Percentiles rank a stretch among this genome's conserved stretches.
Evolutionary conservation across 2,329 filamentous ascomycete genomes (phyloP).

Genomic region (Apiospora malaysiana): DNA sequence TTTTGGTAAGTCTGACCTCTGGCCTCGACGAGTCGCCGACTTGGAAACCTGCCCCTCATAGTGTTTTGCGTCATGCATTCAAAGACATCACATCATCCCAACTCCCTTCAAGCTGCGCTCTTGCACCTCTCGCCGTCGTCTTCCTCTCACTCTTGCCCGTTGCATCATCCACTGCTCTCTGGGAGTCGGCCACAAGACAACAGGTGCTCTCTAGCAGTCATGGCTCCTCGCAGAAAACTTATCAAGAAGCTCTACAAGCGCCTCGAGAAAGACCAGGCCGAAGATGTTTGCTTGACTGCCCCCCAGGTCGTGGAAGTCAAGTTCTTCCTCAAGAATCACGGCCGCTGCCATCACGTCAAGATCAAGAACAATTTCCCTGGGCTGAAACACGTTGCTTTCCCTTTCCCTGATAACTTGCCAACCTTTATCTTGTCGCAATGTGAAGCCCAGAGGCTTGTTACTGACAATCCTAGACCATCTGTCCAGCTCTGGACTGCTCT

Average conservation of each 20-base stretch:
- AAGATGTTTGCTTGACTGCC: constrained; percentile 33
- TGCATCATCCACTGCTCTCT: constrained; percentile 21
- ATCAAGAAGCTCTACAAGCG: constrained; percentile 29
- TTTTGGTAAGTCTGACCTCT: constrained; percentile 36
- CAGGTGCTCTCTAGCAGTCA: constrained; percentile 8
- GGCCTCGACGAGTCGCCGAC: neutral
- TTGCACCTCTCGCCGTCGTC: neutral
- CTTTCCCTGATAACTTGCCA: constrained; percentile 33
- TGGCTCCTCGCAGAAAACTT: constrained; percentile 25
- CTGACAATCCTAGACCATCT: constrained; percentile 39
- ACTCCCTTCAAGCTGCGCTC: neutral
- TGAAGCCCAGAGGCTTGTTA: constrained; percentile 44
- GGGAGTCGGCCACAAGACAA: neutral
- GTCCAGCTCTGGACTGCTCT: constrained; percentile 41
- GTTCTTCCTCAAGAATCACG: constrained; percentile 31
- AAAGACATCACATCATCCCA: neutral
- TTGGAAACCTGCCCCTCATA: neutral
- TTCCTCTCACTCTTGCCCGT: neutral
- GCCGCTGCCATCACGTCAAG: constrained; percentile 25
- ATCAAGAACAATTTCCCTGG: constrained; percentile 19
- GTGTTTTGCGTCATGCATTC: neutral
- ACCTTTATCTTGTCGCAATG: constrained; percentile 49
- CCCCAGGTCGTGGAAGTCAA: constrained; percentile 35
- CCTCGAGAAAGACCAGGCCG: constrained; percentile 33
- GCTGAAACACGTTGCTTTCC: neutral